Conservation (phyloP, 1,284 basidiomycete genomes). For the Meira nashicola region DNA sequence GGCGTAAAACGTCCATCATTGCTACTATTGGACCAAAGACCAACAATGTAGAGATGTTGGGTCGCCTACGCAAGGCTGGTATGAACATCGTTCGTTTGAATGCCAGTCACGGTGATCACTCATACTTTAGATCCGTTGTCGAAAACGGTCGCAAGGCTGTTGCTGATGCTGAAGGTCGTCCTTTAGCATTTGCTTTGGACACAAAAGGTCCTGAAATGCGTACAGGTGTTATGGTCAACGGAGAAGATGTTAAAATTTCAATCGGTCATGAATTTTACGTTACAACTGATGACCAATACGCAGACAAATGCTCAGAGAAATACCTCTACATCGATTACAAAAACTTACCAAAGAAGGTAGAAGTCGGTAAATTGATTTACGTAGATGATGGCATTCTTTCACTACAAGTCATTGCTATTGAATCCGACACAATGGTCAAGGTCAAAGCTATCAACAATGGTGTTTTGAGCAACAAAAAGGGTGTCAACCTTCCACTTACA, state of each 20-base stretch:
- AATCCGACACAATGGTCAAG: constrained; percentile 49
- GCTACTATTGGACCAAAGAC: constrained; percentile 52
- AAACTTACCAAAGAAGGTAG: constrained; percentile 91
- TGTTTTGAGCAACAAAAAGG: constrained; percentile 90
- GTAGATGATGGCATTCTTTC: constrained; percentile 96
- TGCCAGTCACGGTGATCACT: constrained; percentile 49
- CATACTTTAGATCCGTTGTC: constrained; percentile 50
- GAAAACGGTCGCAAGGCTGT: constrained; percentile 48
- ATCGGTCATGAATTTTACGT: constrained; percentile 94
- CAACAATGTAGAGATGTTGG: constrained; percentile 47
- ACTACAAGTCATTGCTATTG: constrained; percentile 79
- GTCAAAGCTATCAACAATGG: constrained; percentile 93
- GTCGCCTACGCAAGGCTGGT: constrained; percentile 46
- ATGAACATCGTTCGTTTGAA: constrained; percentile 54
- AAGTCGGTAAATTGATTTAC: constrained; percentile 91
- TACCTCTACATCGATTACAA: constrained; percentile 57
- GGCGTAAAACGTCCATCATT: constrained; percentile 53
- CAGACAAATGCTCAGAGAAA: constrained; percentile 77
- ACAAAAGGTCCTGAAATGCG: constrained; percentile 99
- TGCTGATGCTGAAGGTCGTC: constrained; percentile 62
- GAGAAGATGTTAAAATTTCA: constrained; percentile 75
- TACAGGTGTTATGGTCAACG: constrained; percentile 85
- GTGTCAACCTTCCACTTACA: constrained; percentile 98
- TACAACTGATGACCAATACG: constrained; percentile 77
- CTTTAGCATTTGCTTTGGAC: constrained; percentile 95